phyloP scores from a whole-genome alignment of 2,329 filamentous ascomycete species.

The Parastagonospora nodorum region DNA sequence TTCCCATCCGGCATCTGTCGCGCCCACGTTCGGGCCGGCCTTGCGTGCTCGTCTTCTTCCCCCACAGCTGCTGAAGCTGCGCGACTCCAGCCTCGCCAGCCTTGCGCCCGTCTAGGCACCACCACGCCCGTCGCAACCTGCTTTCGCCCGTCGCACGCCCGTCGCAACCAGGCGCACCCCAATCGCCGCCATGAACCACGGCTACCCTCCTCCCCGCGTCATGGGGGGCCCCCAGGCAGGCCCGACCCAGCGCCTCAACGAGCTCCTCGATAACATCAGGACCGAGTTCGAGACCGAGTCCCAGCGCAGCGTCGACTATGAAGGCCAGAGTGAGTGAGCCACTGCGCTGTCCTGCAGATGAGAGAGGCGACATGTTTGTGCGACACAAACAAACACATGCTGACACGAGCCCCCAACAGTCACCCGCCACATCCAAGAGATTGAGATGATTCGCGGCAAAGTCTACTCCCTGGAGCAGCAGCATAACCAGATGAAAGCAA shows the following conservation, averaged over 20 bases:
- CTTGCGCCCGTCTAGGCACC: conserved; percentile 15
- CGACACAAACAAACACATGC: not conserved
- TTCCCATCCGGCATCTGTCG: conserved; percentile 26
- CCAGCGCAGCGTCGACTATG: conserved; percentile 81
- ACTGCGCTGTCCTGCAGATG: not conserved
- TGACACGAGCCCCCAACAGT: conserved; percentile 61
- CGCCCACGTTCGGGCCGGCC: conserved; percentile 30
- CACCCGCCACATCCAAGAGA: conserved; percentile 87
- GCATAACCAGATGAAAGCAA: conserved; percentile 85
- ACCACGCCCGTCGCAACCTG: conserved; percentile 22
- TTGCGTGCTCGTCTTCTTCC: conserved; percentile 8
- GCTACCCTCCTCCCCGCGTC: conserved; percentile 81
- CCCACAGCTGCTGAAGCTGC: conserved; percentile 14
- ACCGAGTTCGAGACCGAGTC: conserved; percentile 87
- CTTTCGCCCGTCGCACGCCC: conserved; percentile 8
- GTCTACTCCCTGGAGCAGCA: conserved; percentile 91
- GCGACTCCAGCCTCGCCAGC: conserved; percentile 29
- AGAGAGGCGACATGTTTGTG: not conserved
- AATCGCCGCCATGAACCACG: conserved; percentile 60
- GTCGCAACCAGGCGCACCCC: conserved; percentile 7
- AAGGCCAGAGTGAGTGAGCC: conserved; percentile 84
- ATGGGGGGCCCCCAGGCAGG: conserved; percentile 64
- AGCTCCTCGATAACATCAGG: conserved; percentile 89
- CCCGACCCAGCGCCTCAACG: conserved; percentile 78
- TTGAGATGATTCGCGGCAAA: conserved; percentile 91